Conservation (phyloP, 257 asterid species). For the Scutellaria galericulata region DNA sequence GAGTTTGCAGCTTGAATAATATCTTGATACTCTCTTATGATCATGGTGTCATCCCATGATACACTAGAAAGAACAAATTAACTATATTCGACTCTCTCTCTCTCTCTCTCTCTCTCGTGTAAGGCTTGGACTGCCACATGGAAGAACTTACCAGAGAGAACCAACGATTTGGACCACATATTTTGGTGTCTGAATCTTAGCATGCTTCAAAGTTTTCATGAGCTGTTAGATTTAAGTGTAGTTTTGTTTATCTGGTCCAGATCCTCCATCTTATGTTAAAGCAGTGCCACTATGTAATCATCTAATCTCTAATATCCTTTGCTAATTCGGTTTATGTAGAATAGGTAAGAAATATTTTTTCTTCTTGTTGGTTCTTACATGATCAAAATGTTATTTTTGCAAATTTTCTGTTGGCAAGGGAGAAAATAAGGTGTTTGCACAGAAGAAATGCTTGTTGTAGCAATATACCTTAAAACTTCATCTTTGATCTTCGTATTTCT, state of each 20-base stretch:
- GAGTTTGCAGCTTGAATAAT: background rate
- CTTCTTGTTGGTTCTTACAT: no score
- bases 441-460: background rate
- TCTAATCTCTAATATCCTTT: no score
- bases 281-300: no score
- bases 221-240: background rate
- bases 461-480: background rate
- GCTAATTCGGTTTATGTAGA: no score
- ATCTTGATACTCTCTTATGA: no score
- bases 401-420: no score
- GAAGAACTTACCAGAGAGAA: background rate
- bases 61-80: no score
- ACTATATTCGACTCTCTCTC: background rate
- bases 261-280: background rate
- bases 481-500: constrained; percentile 7
- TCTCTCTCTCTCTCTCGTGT: constrained; percentile 1
- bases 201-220: constrained; percentile 8
- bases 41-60: no score
- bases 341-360: no score
- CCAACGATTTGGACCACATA: background rate
- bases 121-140: background rate
- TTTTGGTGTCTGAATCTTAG: constrained; percentile 1
- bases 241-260: background rate
- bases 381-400: no score
- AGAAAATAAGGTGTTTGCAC: no score